Base-by-base conservation (phyloP, 2,329 filamentous ascomycete genomes). In the Pseudogymnoascus sp. region DNA sequence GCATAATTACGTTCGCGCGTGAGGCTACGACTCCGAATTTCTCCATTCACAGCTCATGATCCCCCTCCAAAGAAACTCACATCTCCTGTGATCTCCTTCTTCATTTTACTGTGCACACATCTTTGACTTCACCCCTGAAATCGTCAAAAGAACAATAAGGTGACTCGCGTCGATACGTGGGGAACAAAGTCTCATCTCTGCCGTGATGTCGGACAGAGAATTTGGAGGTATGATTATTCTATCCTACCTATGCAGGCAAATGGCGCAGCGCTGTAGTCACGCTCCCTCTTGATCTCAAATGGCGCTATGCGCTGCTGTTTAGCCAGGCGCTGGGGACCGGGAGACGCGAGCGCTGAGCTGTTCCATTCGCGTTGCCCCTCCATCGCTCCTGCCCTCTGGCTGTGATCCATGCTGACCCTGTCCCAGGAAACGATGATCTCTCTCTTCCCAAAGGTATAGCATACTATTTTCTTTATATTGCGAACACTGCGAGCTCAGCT, bases 131-230 rank as follows among this genome's bases (percentile, higher is more conserved):
- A 56, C 26, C 23, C 26, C 46, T 7, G 26, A 56, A 56, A 33
- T 33, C 46, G 9, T 17, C 10, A 26, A 56, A 56, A 56, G 26
- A 56, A 56, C 46, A 56, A 56, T 33, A 56, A 56, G 26, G 26
- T 56, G 46, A 56, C n/a, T 56, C 23, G 46, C 46, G 46, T 19
- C 46, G 46, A 56, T 56, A 56, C 46, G 26, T 31, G 46, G 46
- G 46, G 46, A 56, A 56, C 46, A 56, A 56, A 31, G 46, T 56
- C 46, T 56, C 46, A 56, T 56, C 46, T 56, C 46, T 56, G 46
- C 46, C 46, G 46, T 31, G 11, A 88, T 88, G 85, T 88, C 85
- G 64, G 85, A 88, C 70, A 82, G 86, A 74, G 85, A 88, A 73
- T 85, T 87, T 77, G 82, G 80, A 75, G 82, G 85, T 86, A 72